These are phyloP conservation scores for Pachysandra terminalis DNA, from an alignment of 164 flowering plant species.

Conservation along the genomic window DNA sequence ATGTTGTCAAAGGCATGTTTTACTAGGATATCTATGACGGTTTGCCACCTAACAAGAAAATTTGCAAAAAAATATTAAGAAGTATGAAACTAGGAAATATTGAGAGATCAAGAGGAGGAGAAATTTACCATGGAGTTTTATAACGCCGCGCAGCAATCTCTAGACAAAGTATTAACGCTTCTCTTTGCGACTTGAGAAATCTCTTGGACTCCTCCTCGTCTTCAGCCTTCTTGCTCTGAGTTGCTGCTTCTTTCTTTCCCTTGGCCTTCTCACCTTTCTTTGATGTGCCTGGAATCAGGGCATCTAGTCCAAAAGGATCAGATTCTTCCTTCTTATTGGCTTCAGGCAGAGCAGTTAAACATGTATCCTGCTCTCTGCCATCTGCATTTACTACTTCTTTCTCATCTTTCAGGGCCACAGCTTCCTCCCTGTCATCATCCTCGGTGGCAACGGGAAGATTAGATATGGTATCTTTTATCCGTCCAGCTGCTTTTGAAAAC, in stretches of 20 bases:
- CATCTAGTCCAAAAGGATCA: constrained; percentile 94
- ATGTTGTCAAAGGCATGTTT: constrained; percentile 88
- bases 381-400: constrained; percentile 20
- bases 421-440: constrained; percentile 79
- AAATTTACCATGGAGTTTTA: constrained; percentile 65
- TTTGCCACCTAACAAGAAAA: constrained; percentile 76
- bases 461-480: constrained; percentile 65
- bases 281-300: constrained; percentile 43
- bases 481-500: constrained; percentile 83
- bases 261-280: constrained; percentile 51
- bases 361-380: constrained; percentile 11
- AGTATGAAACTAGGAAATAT: not conserved
- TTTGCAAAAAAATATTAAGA: not conserved
- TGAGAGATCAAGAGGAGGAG: not conserved
- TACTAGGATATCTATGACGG: constrained; percentile 81
- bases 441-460: constrained; percentile 74
- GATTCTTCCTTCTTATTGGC: constrained; percentile 39
- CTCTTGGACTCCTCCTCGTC: constrained; percentile 60
- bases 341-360: constrained; percentile 21
- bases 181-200: constrained; percentile 67
- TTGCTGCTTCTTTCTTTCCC: constrained; percentile 43
- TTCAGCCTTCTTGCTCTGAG: constrained; percentile 39
- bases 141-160: constrained; percentile 88
- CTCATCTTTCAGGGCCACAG: constrained; percentile 50
- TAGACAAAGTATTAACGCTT: constrained; percentile 71